Percentiles rank a stretch among this genome's conserved stretches.
Conservation (phyloP, 1,284 basidiomycete species). For the Rhodotorula sp. region DNA sequence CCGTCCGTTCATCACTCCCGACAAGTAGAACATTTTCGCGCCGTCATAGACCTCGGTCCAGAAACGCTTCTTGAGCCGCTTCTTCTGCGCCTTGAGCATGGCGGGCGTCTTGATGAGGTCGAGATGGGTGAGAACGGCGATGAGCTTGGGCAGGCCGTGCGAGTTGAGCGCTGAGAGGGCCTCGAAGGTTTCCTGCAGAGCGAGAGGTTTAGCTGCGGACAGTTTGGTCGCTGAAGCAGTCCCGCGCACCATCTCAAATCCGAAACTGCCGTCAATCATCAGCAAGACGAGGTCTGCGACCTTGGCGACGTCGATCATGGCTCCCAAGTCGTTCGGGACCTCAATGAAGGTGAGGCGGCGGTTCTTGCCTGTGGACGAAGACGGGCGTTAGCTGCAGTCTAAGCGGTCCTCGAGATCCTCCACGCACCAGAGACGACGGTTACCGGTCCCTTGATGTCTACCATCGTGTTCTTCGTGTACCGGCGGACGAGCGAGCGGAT, state of each 20-base stretch:
- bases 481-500: conserved; percentile 86
- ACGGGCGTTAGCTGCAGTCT: conserved; percentile 44
- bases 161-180: conserved; percentile 95
- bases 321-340: conserved; percentile 95
- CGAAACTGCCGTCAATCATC: conserved; percentile 97
- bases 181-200: conserved; percentile 88
- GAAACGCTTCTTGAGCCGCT: conserved; percentile 95
- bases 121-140: conserved; percentile 91
- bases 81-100: conserved; percentile 86
- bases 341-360: conserved; percentile 92
- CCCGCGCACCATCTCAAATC: conserved; percentile 88
- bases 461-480: conserved; percentile 91
- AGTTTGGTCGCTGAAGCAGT: too few species aligned
- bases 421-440: conserved; percentile 72
- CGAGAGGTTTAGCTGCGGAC: neutral
- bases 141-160: conserved; percentile 98
- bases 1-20: conserved; percentile 94
- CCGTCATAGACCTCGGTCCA: conserved; percentile 99
- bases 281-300: conserved; percentile 92
- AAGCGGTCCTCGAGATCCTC: neutral
- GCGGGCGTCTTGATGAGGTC: conserved; percentile 94
- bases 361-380: conserved; percentile 63
- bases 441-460: conserved; percentile 86
- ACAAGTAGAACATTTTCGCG: conserved; percentile 97
- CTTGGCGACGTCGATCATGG: conserved; percentile 97